Conservation (phyloP, 2,329 filamentous ascomycete genomes). For the Apiospora arundinis region DNA sequence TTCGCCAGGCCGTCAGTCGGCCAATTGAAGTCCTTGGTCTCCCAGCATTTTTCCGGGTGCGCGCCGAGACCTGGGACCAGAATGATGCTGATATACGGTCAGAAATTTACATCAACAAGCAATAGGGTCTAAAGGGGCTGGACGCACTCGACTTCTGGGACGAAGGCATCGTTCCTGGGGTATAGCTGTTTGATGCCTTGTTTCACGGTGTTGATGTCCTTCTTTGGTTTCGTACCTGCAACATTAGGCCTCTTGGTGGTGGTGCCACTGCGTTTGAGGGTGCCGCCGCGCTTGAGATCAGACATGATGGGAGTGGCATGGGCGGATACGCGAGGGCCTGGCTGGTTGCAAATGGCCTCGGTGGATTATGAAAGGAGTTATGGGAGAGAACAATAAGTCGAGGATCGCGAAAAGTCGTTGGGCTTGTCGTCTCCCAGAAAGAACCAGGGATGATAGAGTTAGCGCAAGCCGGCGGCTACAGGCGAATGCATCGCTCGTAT, state of each 20-base stretch:
- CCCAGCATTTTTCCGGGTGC: slow-evolving; percentile 48
- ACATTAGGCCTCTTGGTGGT: slow-evolving; percentile 28
- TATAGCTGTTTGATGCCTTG: slow-evolving; percentile 49
- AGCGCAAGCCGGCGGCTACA: background rate
- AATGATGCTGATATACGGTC: slow-evolving; percentile 37
- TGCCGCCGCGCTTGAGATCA: background rate
- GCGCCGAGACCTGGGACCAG: slow-evolving; percentile 50
- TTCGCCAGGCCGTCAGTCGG: slow-evolving; percentile 44
- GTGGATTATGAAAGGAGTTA: background rate
- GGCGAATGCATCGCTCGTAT: background rate
- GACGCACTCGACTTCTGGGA: slow-evolving; percentile 45
- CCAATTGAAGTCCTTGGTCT: slow-evolving; percentile 48
- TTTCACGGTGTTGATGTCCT: slow-evolving; percentile 44
- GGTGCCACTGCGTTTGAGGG: background rate
- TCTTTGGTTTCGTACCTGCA: slow-evolving; percentile 36
- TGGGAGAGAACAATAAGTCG: background rate
- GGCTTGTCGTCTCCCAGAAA: background rate
- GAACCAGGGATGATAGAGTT: background rate
- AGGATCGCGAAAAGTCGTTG: background rate
- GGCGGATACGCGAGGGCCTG: background rate
- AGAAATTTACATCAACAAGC: background rate
- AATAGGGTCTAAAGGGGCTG: background rate
- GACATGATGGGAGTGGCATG: slow-evolving; percentile 1
- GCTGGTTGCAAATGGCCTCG: too few species aligned
- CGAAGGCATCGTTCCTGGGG: slow-evolving; percentile 37